These are phyloP conservation scores for Dorcoceras hygrometricum DNA, from an alignment of 257 asterid species.

Conservation along the genomic window DNA sequence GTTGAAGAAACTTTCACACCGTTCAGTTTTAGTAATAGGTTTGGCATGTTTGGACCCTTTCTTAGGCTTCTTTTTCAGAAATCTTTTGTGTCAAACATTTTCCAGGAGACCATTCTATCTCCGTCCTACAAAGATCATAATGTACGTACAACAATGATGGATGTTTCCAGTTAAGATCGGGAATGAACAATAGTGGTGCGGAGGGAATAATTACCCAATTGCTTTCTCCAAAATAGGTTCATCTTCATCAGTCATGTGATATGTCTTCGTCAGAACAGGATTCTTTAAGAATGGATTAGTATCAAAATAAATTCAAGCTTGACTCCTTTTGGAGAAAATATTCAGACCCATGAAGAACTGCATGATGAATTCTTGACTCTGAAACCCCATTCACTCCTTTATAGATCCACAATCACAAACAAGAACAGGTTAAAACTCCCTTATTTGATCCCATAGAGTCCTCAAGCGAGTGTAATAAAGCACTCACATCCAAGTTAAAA, in stretches of 20 bases:
- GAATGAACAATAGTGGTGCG: not conserved
- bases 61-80: constrained; percentile 81
- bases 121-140: constrained; percentile 45
- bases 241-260: constrained; percentile 75
- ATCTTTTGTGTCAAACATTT: constrained; percentile 75
- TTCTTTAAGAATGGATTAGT: constrained; percentile 74
- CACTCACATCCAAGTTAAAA: no score
- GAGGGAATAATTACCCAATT: constrained; percentile 49
- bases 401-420: no score
- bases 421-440: no score
- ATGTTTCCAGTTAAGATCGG: no score
- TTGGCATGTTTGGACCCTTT: constrained; percentile 75
- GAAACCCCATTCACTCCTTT: no score
- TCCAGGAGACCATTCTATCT: constrained; percentile 79
- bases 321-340: constrained; percentile 82
- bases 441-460: no score
- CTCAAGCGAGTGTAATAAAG: no score
- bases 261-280: constrained; percentile 59
- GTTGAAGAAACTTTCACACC: constrained; percentile 86
- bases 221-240: constrained; percentile 73
- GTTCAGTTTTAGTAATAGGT: constrained; percentile 72
- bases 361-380: no score
- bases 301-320: constrained; percentile 75
- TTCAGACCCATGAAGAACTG: no score
- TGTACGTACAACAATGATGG: no score